phyloP scores from a whole-genome alignment of 2,329 filamentous ascomycete genomes.

The Paecilomyces sp. region DNA sequence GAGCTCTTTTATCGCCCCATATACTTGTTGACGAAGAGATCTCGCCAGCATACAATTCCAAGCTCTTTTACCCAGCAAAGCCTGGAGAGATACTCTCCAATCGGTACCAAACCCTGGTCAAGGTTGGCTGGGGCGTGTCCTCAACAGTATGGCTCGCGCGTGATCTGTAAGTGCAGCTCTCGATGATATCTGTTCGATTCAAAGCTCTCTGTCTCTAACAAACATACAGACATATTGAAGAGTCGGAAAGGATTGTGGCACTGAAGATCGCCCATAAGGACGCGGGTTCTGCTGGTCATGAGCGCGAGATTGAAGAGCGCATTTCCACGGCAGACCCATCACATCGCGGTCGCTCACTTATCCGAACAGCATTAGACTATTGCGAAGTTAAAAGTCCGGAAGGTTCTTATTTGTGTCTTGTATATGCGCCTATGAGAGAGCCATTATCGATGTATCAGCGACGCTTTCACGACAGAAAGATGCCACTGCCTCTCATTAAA shows the following conservation, averaged over 20 bases:
- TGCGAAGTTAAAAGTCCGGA: constrained; percentile 24
- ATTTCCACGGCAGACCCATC: constrained; percentile 23
- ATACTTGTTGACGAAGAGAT: constrained; percentile 15
- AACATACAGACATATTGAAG: constrained; percentile 15
- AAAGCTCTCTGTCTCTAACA: constrained; percentile 16
- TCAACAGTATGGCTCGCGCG: constrained; percentile 15
- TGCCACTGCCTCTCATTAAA: constrained; percentile 28
- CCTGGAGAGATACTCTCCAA: constrained; percentile 21
- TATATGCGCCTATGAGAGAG: constrained; percentile 33
- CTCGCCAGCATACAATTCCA: constrained; percentile 20
- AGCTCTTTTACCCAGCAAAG: constrained; percentile 21
- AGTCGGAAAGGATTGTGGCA: constrained; percentile 18
- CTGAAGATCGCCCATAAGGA: constrained; percentile 23
- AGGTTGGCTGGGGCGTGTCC: constrained; percentile 22
- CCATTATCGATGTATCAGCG: constrained; percentile 27
- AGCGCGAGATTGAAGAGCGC: constrained; percentile 24
- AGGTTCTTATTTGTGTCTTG: constrained; percentile 29
- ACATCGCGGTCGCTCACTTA: constrained; percentile 25
- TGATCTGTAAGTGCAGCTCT: constrained; percentile 19
- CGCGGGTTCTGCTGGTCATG: constrained; percentile 1
- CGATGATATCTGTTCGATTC: constrained; percentile 10
- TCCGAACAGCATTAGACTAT: constrained; percentile 27
- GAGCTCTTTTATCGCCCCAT: constrained; percentile 13
- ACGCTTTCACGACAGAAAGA: constrained; percentile 20
- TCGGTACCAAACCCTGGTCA: constrained; percentile 20